Evolutionary conservation across 176 grass and related monocot species (phyloP).

Genomic region (Oryza glumipatula): DNA sequence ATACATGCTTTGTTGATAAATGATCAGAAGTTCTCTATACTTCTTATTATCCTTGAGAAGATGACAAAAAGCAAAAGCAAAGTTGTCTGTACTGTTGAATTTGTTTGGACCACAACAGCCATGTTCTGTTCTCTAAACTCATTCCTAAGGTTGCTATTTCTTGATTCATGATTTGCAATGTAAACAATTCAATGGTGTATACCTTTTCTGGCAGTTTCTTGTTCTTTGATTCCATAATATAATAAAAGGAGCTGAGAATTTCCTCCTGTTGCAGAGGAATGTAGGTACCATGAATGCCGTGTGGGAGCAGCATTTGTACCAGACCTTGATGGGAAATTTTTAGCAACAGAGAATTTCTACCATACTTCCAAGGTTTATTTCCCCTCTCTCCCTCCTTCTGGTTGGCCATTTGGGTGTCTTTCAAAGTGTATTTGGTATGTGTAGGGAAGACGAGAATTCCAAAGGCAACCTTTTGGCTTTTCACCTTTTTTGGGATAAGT

Average conservation of each 20-base stretch:
- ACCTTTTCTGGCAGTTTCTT: background rate
- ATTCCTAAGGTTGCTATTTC: background rate
- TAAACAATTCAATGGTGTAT: background rate
- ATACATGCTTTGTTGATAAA: background rate
- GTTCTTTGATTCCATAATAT: slow-evolving; percentile 17
- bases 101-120: background rate
- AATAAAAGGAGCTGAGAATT: slow-evolving; percentile 31
- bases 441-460: background rate
- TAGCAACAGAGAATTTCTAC: slow-evolving; percentile 96
- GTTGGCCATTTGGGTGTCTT: slow-evolving; percentile 2
- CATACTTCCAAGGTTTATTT: slow-evolving; percentile 77
- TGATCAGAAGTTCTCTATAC: background rate
- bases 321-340: slow-evolving; percentile 70
- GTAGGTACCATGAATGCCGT: slow-evolving; percentile 61
- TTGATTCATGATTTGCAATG: background rate
- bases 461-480: background rate
- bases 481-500: background rate
- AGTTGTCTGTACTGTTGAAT: background rate
- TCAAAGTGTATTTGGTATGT: background rate
- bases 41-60: background rate
- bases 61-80: background rate
- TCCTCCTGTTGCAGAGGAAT: slow-evolving; percentile 61
- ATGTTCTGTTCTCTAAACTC: background rate
- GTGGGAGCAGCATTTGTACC: slow-evolving; percentile 73
- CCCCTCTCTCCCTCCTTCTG: background rate